Evolutionary conservation across 164 flowering plant genomes (phyloP).

Genomic region (Annona squamosa): DNA sequence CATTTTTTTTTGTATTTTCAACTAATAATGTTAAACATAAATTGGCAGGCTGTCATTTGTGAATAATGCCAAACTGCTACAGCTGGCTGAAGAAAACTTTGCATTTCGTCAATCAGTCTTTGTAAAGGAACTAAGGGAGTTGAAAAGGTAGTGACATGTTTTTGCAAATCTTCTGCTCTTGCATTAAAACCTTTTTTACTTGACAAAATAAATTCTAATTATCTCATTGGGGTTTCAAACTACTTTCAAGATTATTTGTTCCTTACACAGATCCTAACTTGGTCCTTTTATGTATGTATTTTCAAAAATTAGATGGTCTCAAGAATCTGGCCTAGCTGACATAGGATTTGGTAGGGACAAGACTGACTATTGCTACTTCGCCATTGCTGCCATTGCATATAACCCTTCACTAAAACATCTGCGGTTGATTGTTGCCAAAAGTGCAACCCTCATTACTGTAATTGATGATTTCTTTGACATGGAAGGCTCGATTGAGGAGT

Average conservation of each 20-base stretch:
- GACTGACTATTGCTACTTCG: slow-evolving; percentile 3
- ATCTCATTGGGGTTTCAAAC: not conserved
- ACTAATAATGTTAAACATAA: not conserved
- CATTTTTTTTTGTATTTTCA: not conserved
- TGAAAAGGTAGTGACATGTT: not conserved
- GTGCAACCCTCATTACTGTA: slow-evolving; percentile 5
- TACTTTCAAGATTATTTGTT: not conserved
- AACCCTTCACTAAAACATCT: not conserved
- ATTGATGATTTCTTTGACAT: slow-evolving; percentile 9
- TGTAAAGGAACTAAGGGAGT: slow-evolving; percentile 1
- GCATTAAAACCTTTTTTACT: not conserved
- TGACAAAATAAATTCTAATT: not conserved
- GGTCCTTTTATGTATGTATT: not conserved
- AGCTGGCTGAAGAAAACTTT: slow-evolving; percentile 3
- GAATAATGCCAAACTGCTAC: not conserved
- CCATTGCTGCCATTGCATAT: not conserved
- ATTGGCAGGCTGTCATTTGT: not conserved
- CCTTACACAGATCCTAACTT: not conserved
- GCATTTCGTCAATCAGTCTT: not conserved
- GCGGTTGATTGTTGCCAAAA: not conserved
- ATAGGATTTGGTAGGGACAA: slow-evolving; percentile 8
- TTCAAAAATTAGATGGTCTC: slow-evolving; percentile 2
- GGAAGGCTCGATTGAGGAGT: slow-evolving; percentile 1
- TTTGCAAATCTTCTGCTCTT: not conserved
- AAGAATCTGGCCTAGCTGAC: not conserved